phyloP scores from a whole-genome alignment of 352 stramenopile genomes.

The Globisporangium ultimum region DNA sequence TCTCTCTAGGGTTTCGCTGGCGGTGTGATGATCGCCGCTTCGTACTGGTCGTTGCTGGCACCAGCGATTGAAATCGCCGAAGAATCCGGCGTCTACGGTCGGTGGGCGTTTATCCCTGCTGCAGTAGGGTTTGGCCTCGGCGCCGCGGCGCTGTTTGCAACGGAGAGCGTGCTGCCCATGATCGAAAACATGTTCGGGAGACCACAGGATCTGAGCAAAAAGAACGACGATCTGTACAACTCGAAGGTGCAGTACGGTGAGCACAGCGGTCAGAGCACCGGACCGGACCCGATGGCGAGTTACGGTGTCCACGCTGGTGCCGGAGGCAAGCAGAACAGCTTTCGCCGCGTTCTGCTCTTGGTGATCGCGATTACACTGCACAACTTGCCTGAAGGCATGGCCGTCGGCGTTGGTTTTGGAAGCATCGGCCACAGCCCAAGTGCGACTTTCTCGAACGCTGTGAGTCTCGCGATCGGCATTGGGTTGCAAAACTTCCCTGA shows the following conservation, averaged over 20 bases:
- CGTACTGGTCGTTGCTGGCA: slow-evolving; percentile 87
- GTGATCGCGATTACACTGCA: slow-evolving; percentile 90
- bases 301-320: slow-evolving; percentile 22
- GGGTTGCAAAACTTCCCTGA: slow-evolving; percentile 91
- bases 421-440: slow-evolving; percentile 67
- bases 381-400: slow-evolving; percentile 89
- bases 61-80: slow-evolving; percentile 85
- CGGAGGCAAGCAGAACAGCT: slow-evolving; percentile 25
- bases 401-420: slow-evolving; percentile 88
- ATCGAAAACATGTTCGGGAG: slow-evolving; percentile 46
- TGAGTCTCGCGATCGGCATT: slow-evolving; percentile 87
- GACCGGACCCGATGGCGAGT: slow-evolving; percentile 23
- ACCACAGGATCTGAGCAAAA: slow-evolving; percentile 46
- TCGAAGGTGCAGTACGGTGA: slow-evolving; percentile 3
- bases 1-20: slow-evolving; percentile 70
- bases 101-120: slow-evolving; percentile 78
- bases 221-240: slow-evolving; percentile 37
- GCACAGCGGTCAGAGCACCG: slow-evolving; percentile 21
- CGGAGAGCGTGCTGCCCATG: slow-evolving; percentile 59
- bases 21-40: slow-evolving; percentile 89
- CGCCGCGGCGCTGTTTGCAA: slow-evolving; percentile 67
- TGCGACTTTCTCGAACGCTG: slow-evolving; percentile 75
- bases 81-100: slow-evolving; percentile 75
- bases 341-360: slow-evolving; percentile 75
- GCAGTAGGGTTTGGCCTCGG: slow-evolving; percentile 83